These are phyloP conservation scores for Pyrrhoderma lamaoense DNA, from an alignment of 1,284 basidiomycete genomes.

Conservation along the genomic window DNA sequence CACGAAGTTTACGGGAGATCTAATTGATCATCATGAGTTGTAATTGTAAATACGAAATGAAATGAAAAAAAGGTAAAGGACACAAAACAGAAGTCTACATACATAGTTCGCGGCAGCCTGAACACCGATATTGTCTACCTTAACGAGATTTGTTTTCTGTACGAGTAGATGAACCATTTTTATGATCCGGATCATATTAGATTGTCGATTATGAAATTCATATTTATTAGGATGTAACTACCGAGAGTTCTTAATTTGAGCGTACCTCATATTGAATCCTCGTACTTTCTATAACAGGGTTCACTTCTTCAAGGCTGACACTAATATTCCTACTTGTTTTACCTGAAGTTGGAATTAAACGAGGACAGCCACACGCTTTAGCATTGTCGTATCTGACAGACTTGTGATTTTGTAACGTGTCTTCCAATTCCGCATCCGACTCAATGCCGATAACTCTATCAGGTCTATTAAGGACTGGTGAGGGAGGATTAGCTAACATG, in stretches of 20 bases:
- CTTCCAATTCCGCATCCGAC: no score
- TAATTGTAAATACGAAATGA: no score
- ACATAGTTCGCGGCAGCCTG: constrained; percentile 54
- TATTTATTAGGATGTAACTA: not conserved
- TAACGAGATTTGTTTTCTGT: constrained; percentile 51
- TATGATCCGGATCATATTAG: no score
- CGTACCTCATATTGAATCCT: constrained; percentile 22
- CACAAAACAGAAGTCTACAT: constrained; percentile 24
- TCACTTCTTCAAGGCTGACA: not conserved
- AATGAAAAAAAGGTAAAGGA: not conserved
- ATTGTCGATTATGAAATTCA: not conserved
- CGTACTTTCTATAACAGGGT: constrained; percentile 23
- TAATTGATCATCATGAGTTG: no score
- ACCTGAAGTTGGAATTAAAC: not conserved
- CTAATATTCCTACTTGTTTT: not conserved
- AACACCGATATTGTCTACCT: constrained; percentile 50
- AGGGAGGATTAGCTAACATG: no score
- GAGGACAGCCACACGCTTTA: not conserved
- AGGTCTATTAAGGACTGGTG: not conserved
- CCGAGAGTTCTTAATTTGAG: not conserved
- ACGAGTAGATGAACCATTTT: not conserved
- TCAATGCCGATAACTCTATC: no score
- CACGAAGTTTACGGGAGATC: constrained; percentile 51
- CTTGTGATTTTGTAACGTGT: no score
- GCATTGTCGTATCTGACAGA: no score